These are phyloP conservation scores for Sporodiniella umbellata DNA, from an alignment of 371 early-diverging fungal species.

Conservation along the genomic window DNA sequence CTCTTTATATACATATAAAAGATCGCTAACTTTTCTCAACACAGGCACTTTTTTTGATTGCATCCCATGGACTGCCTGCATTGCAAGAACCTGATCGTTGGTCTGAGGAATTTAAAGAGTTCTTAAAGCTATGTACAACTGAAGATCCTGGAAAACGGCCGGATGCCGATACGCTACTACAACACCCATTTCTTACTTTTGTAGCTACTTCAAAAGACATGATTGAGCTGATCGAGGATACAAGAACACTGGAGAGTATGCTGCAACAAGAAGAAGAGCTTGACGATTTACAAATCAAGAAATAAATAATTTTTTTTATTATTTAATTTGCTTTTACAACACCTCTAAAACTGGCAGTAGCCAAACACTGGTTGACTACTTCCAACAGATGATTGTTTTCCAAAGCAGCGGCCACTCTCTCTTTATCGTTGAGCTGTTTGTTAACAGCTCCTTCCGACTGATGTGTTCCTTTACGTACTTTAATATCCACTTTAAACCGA, in stretches of 20 bases:
- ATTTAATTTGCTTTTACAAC: constrained; percentile 15
- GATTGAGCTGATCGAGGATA: constrained; percentile 27
- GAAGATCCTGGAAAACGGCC: constrained; percentile 45
- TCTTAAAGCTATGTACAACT: constrained; percentile 47
- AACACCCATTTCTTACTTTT: constrained; percentile 37
- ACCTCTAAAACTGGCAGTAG: constrained; percentile 53
- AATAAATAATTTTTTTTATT: background rate
- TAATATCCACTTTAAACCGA: constrained; percentile 85
- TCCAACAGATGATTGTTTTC: constrained; percentile 93
- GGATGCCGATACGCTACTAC: constrained; percentile 42
- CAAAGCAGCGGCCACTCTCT: constrained; percentile 98
- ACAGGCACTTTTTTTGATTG: constrained; percentile 68
- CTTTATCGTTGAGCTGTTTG: constrained; percentile 99
- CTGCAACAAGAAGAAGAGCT: constrained; percentile 24
- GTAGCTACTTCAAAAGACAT: constrained; percentile 30
- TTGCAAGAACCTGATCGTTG: constrained; percentile 51
- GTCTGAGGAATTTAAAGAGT: constrained; percentile 54
- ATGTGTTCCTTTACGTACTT: constrained; percentile 93
- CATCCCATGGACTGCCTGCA: constrained; percentile 57
- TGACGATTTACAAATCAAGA: background rate
- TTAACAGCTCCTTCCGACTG: constrained; percentile 94
- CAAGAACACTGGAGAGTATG: constrained; percentile 25
- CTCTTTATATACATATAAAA: background rate
- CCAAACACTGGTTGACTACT: constrained; percentile 91
- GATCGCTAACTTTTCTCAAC: too few species aligned